Percentiles rank a stretch among this genome's conserved stretches.
Conservation (phyloP, 2,329 filamentous ascomycete genomes). For the Aspergillus texensis region DNA sequence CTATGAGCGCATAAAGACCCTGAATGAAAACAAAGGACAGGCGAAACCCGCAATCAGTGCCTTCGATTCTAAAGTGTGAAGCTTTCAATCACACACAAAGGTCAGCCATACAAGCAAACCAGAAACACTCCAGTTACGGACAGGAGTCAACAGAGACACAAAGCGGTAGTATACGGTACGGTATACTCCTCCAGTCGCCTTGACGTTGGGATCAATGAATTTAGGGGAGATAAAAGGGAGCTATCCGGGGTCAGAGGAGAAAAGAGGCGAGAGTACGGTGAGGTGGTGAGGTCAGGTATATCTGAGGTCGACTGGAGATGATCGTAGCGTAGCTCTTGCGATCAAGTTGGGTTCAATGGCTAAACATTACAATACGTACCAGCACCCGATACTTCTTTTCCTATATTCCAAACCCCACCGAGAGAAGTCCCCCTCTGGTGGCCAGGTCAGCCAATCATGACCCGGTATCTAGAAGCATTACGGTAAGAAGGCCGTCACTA, state of each 20-base stretch:
- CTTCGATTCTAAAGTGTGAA: not conserved
- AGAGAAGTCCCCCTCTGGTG: not conserved
- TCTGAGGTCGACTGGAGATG: not conserved
- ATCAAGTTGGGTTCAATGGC: not conserved
- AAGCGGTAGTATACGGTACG: not conserved
- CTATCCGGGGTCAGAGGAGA: not conserved
- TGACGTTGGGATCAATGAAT: not conserved
- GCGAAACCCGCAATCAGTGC: not conserved
- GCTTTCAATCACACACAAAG: not conserved
- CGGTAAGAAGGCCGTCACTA: not conserved
- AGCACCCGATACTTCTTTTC: not conserved
- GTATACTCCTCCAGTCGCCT: not conserved
- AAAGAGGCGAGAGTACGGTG: not conserved
- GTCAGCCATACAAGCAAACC: slow-evolving; percentile 1
- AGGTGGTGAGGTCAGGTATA: not conserved
- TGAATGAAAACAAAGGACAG: not conserved
- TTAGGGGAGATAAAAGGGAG: not conserved
- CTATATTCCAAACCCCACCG: not conserved
- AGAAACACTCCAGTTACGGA: not conserved
- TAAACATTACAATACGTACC: not conserved
- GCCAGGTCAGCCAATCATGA: not conserved
- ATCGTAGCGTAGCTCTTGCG: not conserved
- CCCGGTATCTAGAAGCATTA: not conserved
- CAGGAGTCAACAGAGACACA: not conserved
- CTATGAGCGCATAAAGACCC: not conserved